A percentile compares a stretch with the other conserved stretches of the same genome.
Conservation (phyloP, 192 early-diverging fungal species). For the Umbelopsis sp. region DNA sequence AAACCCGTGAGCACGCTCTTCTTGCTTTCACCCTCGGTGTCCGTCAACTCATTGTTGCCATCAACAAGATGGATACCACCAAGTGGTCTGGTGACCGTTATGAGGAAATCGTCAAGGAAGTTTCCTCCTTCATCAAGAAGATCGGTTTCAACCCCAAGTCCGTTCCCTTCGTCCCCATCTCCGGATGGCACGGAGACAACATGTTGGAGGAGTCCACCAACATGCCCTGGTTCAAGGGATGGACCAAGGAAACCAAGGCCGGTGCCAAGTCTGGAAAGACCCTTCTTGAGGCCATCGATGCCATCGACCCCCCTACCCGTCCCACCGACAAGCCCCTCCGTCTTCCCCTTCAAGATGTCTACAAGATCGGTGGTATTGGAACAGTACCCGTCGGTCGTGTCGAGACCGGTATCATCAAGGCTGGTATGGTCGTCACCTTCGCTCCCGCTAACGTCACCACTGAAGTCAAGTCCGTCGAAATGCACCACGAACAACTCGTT, state of each 20-base stretch:
- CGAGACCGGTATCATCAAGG: conserved; percentile 92
- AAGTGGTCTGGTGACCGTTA: conserved; percentile 94
- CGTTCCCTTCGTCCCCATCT: conserved; percentile 97
- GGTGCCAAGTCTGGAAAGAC: conserved; percentile 73
- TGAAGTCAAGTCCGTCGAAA: conserved; percentile 98
- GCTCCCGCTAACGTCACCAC: conserved; percentile 86
- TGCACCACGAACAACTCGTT: conserved; percentile 93
- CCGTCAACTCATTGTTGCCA: conserved; percentile 96
- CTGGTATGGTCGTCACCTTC: conserved; percentile 86
- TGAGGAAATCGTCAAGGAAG: conserved; percentile 96
- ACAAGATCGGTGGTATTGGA: conserved; percentile 98
- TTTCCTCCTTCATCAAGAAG: conserved; percentile 95
- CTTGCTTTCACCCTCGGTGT: conserved; percentile 98
- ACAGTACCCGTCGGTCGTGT: conserved; percentile 97
- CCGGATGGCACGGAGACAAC: conserved; percentile 98
- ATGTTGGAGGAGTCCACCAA: conserved; percentile 92
- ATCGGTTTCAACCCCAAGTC: conserved; percentile 92
- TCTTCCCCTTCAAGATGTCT: conserved; percentile 97
- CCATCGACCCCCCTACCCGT: conserved; percentile 89
- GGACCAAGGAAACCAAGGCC: conserved; percentile 88
- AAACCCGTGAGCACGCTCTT: conserved; percentile 99
- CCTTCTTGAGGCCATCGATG: conserved; percentile 93
- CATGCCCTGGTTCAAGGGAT: conserved; percentile 98
- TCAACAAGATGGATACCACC: conserved; percentile 99
- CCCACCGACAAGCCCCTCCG: conserved; percentile 94